Conservation (phyloP, 2,329 filamentous ascomycete genomes). For the Colletotrichum sp. region DNA sequence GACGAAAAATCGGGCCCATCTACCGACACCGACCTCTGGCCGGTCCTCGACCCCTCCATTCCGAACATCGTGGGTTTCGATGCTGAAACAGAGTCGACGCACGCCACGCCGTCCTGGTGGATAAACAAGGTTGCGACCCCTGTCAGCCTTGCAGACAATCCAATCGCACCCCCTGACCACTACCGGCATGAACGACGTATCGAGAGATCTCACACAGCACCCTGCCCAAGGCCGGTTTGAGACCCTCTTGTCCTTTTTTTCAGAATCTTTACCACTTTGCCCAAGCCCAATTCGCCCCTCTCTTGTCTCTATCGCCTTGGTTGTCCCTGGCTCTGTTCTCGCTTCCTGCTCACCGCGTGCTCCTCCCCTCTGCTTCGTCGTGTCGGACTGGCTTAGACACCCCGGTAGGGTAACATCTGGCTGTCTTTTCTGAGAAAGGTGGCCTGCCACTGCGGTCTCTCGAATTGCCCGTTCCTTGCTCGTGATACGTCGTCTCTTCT, state of each 20-base stretch:
- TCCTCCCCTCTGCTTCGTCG: neutral
- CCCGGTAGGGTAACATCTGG: neutral
- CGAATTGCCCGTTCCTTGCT: neutral
- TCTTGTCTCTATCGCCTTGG: neutral
- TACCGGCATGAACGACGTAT: constrained; percentile 30
- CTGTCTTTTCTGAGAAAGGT: neutral
- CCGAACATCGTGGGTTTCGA: constrained; percentile 51
- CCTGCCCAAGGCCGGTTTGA: constrained; percentile 33
- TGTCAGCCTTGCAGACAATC: constrained; percentile 36
- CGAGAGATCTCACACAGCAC: constrained; percentile 28
- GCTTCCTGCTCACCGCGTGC: neutral
- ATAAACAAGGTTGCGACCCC: constrained; percentile 21
- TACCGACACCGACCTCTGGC: neutral
- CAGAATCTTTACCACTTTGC: neutral
- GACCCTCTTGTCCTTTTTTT: constrained; percentile 22
- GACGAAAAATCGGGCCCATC: neutral
- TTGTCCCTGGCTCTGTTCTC: neutral
- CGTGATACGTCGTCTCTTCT: neutral
- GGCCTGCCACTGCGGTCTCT: neutral
- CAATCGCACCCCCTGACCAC: constrained; percentile 31
- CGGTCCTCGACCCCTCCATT: constrained; percentile 29
- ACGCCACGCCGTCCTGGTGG: constrained; percentile 23
- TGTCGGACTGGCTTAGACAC: neutral
- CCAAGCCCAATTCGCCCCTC: neutral
- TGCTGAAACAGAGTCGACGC: constrained; percentile 42